Conservation (phyloP, 2,329 filamentous ascomycete species). For the Neonectria faginata region DNA sequence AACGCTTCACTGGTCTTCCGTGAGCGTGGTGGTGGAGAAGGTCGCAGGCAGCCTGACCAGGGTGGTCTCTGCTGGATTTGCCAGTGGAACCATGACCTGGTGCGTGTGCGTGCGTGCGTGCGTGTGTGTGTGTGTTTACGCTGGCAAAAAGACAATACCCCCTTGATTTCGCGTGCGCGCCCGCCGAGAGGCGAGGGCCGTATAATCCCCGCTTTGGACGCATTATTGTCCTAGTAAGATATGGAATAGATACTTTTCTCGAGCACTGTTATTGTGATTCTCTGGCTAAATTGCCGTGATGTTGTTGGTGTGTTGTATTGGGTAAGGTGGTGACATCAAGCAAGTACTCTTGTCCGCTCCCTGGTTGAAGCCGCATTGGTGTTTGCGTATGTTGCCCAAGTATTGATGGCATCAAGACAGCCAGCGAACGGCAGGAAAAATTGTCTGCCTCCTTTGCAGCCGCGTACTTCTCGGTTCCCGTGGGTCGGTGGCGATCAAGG, state of each 20-base stretch:
- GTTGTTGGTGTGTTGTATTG: background rate
- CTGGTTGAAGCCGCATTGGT: background rate
- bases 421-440: background rate
- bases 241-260: constrained; percentile 25
- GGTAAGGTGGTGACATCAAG: background rate
- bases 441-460: background rate
- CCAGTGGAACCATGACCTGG: constrained; percentile 18
- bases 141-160: constrained; percentile 26
- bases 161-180: constrained; percentile 29
- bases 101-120: constrained; percentile 15
- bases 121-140: constrained; percentile 18
- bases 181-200: constrained; percentile 13
- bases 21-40: constrained; percentile 13
- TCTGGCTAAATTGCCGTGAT: background rate
- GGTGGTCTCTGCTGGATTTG: constrained; percentile 15
- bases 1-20: constrained; percentile 4
- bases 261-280: background rate
- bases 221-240: constrained; percentile 24
- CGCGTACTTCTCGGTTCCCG: background rate
- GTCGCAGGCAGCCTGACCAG: constrained; percentile 2
- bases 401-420: background rate
- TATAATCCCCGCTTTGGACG: constrained; percentile 13
- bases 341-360: background rate
- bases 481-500: background rate
- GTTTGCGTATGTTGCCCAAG: background rate